A percentile compares a stretch with the other conserved stretches of the same genome.
Evolutionary conservation across 495 filamentous ascomycete genomes (phyloP).

Genomic region (Jackrogersella minutella): DNA sequence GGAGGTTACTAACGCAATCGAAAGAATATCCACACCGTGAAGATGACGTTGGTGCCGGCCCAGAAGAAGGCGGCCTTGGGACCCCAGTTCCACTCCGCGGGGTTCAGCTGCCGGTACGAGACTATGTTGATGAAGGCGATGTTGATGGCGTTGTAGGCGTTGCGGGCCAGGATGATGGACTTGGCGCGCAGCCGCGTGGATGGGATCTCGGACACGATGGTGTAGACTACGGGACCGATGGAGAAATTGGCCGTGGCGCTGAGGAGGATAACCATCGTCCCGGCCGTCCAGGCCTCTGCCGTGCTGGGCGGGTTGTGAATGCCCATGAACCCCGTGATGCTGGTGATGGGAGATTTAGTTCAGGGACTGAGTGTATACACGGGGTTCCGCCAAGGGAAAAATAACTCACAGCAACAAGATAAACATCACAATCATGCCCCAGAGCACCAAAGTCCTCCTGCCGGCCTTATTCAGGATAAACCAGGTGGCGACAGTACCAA

Average conservation of each 20-base stretch:
- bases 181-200: slow-evolving; percentile 62
- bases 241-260: slow-evolving; percentile 55
- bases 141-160: slow-evolving; percentile 61
- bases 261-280: slow-evolving; percentile 58
- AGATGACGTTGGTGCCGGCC: slow-evolving; percentile 59
- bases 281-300: slow-evolving; percentile 55
- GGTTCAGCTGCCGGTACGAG: slow-evolving; percentile 60
- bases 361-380: neutral
- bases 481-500: slow-evolving; percentile 63
- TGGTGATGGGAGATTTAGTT: slow-evolving; percentile 16
- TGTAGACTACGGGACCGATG: slow-evolving; percentile 68
- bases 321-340: slow-evolving; percentile 51
- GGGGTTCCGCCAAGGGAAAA: neutral
- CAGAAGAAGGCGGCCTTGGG: slow-evolving; percentile 64
- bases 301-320: slow-evolving; percentile 36
- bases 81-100: slow-evolving; percentile 62
- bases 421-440: slow-evolving; percentile 55
- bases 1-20: slow-evolving; percentile 46
- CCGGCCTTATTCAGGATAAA: slow-evolving; percentile 59
- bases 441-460: slow-evolving; percentile 60
- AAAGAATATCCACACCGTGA: slow-evolving; percentile 51
- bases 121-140: slow-evolving; percentile 52
- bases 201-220: slow-evolving; percentile 66
- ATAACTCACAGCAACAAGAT: slow-evolving; percentile 50
- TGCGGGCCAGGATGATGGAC: slow-evolving; percentile 65